Conservation (phyloP, 2,329 filamentous ascomycete genomes). For the Zarea fungicola region DNA sequence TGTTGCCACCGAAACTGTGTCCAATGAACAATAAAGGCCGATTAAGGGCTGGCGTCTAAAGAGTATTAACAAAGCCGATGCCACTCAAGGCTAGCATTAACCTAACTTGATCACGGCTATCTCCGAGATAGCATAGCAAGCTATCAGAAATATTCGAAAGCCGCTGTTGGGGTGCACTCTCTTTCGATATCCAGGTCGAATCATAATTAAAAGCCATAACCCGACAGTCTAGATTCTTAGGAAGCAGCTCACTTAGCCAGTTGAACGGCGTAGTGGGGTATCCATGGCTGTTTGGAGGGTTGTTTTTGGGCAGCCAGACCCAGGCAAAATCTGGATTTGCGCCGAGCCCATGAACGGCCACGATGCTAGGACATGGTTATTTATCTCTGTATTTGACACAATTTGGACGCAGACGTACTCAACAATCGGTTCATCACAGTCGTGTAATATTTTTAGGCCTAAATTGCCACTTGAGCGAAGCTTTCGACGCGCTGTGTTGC, state of each 20-base stretch:
- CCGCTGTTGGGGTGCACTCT: slow-evolving; percentile 7
- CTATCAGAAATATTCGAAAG: slow-evolving; percentile 10
- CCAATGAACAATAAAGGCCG: slow-evolving; percentile 13
- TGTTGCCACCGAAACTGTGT: slow-evolving; percentile 12
- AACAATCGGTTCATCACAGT: neutral
- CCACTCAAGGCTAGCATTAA: too few relatives aligned
- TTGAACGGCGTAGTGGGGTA: slow-evolving; percentile 11
- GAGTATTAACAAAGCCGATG: neutral
- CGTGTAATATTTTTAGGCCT: neutral
- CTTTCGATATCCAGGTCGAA: slow-evolving; percentile 4
- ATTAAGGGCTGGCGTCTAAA: neutral
- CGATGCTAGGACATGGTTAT: slow-evolving; percentile 3
- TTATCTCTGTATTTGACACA: neutral
- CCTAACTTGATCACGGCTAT: neutral
- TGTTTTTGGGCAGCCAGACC: slow-evolving; percentile 15
- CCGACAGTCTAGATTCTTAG: slow-evolving; percentile 3
- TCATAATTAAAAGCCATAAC: slow-evolving; percentile 12
- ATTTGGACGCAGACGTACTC: neutral
- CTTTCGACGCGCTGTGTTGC: too few relatives aligned
- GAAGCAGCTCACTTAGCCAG: slow-evolving; percentile 7
- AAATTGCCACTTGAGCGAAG: too few relatives aligned
- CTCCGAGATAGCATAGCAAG: neutral
- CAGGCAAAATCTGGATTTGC: slow-evolving; percentile 15
- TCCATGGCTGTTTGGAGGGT: slow-evolving; percentile 1
- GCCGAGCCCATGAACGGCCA: slow-evolving; percentile 13